These are phyloP conservation scores for Fusarium sp. DNA, from an alignment of 2,329 filamentous ascomycete species.

Conservation along the genomic window DNA sequence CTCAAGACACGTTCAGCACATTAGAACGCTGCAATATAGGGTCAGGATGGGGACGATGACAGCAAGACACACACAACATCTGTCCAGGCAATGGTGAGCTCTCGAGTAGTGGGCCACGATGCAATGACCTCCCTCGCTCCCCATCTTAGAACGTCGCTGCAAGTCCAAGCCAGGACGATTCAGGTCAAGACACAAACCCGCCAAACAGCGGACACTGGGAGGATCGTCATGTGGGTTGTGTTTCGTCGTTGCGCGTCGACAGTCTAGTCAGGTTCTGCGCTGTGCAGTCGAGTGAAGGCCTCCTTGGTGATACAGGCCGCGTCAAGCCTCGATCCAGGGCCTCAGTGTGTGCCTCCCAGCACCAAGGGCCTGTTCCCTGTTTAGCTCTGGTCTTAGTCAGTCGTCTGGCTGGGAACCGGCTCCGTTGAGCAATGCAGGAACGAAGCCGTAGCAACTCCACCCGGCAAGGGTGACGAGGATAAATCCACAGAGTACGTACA, in stretches of 20 bases:
- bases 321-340: constrained; percentile 28
- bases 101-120: neutral
- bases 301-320: constrained; percentile 27
- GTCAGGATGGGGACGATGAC: constrained; percentile 15
- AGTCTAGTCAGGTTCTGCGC: constrained; percentile 15
- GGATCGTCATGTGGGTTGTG: constrained; percentile 35
- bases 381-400: constrained; percentile 33
- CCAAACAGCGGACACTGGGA: constrained; percentile 22
- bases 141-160: constrained; percentile 13
- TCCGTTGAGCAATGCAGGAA: constrained; percentile 45
- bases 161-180: constrained; percentile 9
- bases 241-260: constrained; percentile 24
- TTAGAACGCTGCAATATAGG: constrained; percentile 23
- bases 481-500: constrained; percentile 32
- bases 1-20: constrained; percentile 6
- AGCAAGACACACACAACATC: constrained; percentile 13
- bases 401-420: constrained; percentile 27
- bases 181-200: constrained; percentile 21
- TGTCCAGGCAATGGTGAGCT: constrained; percentile 18
- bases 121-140: constrained; percentile 3
- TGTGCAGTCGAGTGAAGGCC: constrained; percentile 12
- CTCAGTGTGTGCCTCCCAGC: constrained; percentile 16
- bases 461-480: constrained; percentile 27
- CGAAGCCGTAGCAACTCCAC: constrained; percentile 40
- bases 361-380: constrained; percentile 26